Conservation (phyloP, 164 flowering plant species). For the Umbellularia californica region DNA sequence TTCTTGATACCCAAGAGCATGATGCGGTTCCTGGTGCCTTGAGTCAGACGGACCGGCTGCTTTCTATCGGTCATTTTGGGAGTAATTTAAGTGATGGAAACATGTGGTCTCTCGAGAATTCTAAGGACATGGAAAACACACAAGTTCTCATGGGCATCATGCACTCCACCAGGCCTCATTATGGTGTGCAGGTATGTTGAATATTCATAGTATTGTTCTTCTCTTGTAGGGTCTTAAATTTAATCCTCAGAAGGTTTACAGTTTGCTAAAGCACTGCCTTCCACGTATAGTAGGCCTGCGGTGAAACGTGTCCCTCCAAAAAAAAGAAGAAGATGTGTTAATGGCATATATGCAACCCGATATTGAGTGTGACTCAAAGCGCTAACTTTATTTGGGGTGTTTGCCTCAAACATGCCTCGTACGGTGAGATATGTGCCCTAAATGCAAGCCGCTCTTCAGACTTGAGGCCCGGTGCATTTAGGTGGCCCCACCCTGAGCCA, state of each 20-base stretch:
- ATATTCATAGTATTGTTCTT: not conserved
- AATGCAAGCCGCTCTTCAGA: too few relatives aligned
- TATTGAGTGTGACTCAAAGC: too few relatives aligned
- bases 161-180: constrained; percentile 91
- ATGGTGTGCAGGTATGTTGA: constrained; percentile 77
- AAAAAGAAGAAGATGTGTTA: too few relatives aligned
- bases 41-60: constrained; percentile 12
- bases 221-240: not conserved
- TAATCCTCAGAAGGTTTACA: too few relatives aligned
- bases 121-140: constrained; percentile 18
- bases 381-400: too few relatives aligned
- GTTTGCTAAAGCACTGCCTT: not conserved
- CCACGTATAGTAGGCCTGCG: too few relatives aligned
- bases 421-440: too few relatives aligned
- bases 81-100: constrained; percentile 19
- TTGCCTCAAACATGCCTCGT: too few relatives aligned
- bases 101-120: constrained; percentile 18
- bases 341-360: too few relatives aligned
- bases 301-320: too few relatives aligned
- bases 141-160: constrained; percentile 79
- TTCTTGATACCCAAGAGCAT: constrained; percentile 30
- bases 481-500: too few relatives aligned
- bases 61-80: constrained; percentile 11
- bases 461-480: too few relatives aligned
- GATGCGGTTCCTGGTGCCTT: constrained; percentile 18